Evolutionary conservation across 257 asterid genomes (phyloP), one percentile per base, ranked within the genome.

Genomic region (Coffea canephora): DNA sequence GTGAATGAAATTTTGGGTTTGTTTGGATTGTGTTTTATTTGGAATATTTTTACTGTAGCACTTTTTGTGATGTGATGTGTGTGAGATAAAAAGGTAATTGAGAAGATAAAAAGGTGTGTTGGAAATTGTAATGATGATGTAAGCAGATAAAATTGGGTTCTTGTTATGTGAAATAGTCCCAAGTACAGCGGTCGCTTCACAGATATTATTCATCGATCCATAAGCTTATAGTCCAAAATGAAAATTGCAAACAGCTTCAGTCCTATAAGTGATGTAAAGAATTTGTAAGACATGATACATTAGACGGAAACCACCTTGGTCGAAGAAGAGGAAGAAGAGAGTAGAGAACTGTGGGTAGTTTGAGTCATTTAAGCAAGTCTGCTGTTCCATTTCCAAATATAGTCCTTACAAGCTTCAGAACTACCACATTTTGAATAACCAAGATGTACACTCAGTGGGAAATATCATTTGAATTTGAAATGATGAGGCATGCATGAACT

Each of bases 401-500:
- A 34, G 55, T 39, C 52, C 57, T n/a, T 5, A 31, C 5, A 57
- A 68, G 78, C 39, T 12, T 31, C 23, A 8, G 54, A 23, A 48
- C 78, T 73, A 46, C 65, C 49, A 3, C 14, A 79, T 79, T 54
- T 36, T 1, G 36, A 69, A 25, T 3, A 45, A 54, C 13, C 14
- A 55, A 43, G 73, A 39, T 34, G 49, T 25, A 31, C 46, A 36
- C 12, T 46, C n/a, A 23, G 21, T 2, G 11, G 21, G 67, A 8
- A 57, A 59, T 21, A 48, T 72, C 74, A 61, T 69, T 72, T 79
- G 50, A 78, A 43, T 45, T 31, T 19, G 52, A 15, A 31, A 73
- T 57, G 25, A 27, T 54, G 50, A 54, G 36, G 39, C 12, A 4
- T 41, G 9, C 43, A 18, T 67, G 48, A 69, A 23, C 43, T 27